Base-by-base conservation (phyloP, 805 yeast genomes). In the Pichia nakasei region DNA sequence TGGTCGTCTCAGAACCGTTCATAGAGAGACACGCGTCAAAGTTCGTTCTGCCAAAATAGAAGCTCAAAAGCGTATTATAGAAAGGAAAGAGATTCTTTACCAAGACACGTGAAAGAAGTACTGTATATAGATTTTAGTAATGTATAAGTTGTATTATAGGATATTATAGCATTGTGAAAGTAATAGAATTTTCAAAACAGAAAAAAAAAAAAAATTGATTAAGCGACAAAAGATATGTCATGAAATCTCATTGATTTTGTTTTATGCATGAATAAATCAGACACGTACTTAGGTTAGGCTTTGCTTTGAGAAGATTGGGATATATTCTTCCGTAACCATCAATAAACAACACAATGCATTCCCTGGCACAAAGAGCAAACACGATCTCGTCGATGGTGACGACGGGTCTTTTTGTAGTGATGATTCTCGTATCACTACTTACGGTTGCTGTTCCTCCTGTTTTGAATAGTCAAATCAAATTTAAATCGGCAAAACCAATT, bases 391-490 rank as follows among this genome's bases (percentile, higher is more conserved):
- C 47, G n/a, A 17, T 41, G 43, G 71, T 80, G 17, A 56, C 80
- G 38, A 69, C 85, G 4, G 69, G 76, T 26, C 63, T 74, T 2
- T 62, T 75, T 7, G 55, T 73, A 18, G 62, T 80, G 21, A 59
- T 75, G 3, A 73, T 58, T 1, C 59, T 75, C 33, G 67, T 82
- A 6, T 68, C 76, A 2, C 51, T 70, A 3, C 52, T 77, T 5
- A 39, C 47, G 6, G 15, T 32, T 5, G 27, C 32, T 4, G 15
- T 22, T 5, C 29, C 22, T 19, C 22, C 20, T 11, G 41, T 33
- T 1, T 73, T 82, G 5, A 58, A 71, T 48, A 42, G 64, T 13
- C 85, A 80, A 53, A 66, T 82, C 40, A 63, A 67, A 42, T 39
- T 57, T 9, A 61, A 62, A 47, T 43, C 34, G 48, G 50, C 32